phyloP scores from a whole-genome alignment of 225 moss, liverwort and hornwort species.

The Bryum argenteum region DNA sequence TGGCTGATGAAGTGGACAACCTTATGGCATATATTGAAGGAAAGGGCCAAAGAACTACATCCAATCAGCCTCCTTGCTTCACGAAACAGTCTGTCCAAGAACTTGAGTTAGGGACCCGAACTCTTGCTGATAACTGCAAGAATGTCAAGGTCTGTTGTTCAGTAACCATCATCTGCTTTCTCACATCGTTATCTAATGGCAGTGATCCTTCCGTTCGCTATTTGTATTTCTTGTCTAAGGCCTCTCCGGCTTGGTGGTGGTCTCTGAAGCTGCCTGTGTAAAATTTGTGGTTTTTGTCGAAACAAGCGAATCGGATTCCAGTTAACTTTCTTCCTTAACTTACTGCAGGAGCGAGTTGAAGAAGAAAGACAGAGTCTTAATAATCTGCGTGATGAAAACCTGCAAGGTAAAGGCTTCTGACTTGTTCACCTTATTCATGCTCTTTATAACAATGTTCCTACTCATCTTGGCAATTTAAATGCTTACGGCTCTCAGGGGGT shows the following conservation, averaged over 20 bases:
- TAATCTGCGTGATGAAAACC: constrained; percentile 79
- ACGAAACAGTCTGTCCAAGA: constrained; percentile 83
- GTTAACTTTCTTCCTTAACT: constrained; percentile 22
- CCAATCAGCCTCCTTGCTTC: constrained; percentile 59
- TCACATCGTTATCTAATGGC: constrained; percentile 8
- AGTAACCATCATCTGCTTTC: constrained; percentile 11
- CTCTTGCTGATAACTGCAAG: constrained; percentile 73
- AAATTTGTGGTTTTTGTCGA: constrained; percentile 14
- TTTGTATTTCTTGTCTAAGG: constrained; percentile 10
- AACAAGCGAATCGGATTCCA: neutral
- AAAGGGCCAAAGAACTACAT: constrained; percentile 46
- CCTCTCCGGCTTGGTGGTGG: neutral
- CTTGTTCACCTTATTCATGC: constrained; percentile 29
- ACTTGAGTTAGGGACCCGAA: constrained; percentile 73
- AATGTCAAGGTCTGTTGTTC: constrained; percentile 63
- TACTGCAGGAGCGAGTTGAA: constrained; percentile 65
- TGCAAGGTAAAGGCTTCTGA: constrained; percentile 63
- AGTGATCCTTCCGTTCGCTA: constrained; percentile 13
- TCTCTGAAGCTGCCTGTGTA: constrained; percentile 9
- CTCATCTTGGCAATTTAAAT: constrained; percentile 19
- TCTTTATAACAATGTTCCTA: constrained; percentile 6
- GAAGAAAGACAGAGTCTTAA: constrained; percentile 74
- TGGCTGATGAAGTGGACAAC: constrained; percentile 79
- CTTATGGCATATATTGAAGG: constrained; percentile 88
- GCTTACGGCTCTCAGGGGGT: constrained; percentile 19